Conservation (phyloP, 345 rosid species). For the Populus nigra region DNA sequence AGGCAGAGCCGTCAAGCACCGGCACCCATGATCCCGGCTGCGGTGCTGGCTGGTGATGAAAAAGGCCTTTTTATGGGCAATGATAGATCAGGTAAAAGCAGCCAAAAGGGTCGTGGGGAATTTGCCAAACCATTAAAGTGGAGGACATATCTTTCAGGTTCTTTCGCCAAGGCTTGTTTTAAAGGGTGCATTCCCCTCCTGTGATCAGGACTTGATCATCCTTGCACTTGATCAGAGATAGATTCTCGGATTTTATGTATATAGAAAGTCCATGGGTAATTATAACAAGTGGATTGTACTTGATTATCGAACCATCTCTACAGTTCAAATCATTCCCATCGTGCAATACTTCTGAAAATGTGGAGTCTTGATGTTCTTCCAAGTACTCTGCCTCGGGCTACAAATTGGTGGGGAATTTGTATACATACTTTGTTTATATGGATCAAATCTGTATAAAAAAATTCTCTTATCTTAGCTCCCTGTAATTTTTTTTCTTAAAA, state of each 20-base stretch:
- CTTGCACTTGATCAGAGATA: not conserved
- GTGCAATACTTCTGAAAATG: too few species aligned
- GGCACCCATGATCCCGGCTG: conserved; percentile 27
- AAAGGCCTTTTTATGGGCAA: not conserved
- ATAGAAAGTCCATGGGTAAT: not conserved
- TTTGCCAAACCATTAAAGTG: not conserved
- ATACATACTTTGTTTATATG: not conserved
- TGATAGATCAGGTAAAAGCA: not conserved
- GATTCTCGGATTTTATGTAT: not conserved
- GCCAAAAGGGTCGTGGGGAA: not conserved
- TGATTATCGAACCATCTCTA: not conserved
- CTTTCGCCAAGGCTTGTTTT: not conserved
- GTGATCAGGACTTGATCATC: not conserved
- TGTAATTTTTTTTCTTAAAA: too few species aligned
- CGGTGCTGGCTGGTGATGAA: not conserved
- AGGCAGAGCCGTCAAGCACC: conserved; percentile 38
- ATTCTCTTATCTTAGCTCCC: not conserved
- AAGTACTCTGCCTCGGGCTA: not conserved
- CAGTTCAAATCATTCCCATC: too few species aligned
- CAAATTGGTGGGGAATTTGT: not conserved
- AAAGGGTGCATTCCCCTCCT: not conserved
- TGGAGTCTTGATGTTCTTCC: not conserved
- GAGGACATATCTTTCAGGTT: not conserved
- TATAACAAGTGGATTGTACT: not conserved
- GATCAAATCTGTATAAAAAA: not conserved